Conservation (phyloP, 306 rosid species). For the Fragaria ananassa region DNA sequence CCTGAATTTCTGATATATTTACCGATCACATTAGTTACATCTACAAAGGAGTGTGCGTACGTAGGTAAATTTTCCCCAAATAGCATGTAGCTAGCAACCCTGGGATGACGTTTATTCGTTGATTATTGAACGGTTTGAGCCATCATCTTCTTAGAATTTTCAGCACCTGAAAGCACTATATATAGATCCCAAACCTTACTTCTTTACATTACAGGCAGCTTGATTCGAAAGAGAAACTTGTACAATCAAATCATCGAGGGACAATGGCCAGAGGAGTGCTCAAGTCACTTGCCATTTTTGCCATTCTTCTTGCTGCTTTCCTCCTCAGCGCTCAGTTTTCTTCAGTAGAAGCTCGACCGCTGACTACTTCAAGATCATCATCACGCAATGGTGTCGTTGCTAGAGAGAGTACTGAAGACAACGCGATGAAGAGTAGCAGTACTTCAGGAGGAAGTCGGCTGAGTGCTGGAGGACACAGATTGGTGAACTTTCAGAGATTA, state of each 20-base stretch:
- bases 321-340: conserved; percentile 12
- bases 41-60: not conserved
- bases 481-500: not conserved
- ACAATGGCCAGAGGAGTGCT: conserved; percentile 38
- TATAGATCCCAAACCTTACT: conserved; percentile 27
- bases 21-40: not conserved
- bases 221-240: not conserved
- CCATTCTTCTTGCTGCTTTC: conserved; percentile 28
- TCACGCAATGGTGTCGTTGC: not conserved
- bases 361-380: not conserved
- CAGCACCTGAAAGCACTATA: conserved; percentile 31
- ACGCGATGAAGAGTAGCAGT: conserved; percentile 15
- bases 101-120: not conserved
- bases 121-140: not conserved
- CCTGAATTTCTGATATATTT: not conserved
- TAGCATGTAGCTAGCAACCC: not conserved
- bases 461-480: conserved; percentile 24
- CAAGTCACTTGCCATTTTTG: conserved; percentile 27
- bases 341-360: conserved; percentile 39
- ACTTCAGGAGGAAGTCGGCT: conserved; percentile 29
- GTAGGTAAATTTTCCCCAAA: not conserved
- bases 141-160: not conserved
- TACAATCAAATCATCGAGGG: not conserved
- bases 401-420: conserved; percentile 19
- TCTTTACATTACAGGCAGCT: not conserved